Base-by-base conservation (phyloP, 352 stramenopile species). In the Phytopythium oedochilum region DNA sequence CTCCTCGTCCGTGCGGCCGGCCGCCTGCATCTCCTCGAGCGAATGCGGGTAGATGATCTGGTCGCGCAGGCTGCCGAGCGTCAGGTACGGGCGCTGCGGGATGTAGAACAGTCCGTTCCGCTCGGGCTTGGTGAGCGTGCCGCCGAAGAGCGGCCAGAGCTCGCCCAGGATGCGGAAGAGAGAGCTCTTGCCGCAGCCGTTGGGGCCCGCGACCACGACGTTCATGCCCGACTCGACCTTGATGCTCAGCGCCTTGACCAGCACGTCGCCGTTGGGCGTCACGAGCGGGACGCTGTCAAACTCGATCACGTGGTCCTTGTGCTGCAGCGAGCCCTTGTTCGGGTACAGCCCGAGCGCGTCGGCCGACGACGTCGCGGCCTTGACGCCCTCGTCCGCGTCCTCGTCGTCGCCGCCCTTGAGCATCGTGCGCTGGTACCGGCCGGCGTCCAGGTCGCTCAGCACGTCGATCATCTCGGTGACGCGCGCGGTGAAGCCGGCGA, bases 81-180 rank as follows among this genome's bases (percentile, higher is more conserved):
- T 91, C 61, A 96, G 58, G 61, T 96, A 97, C 32, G 89, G 88
- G 10, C 85, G 81, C 64, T 97, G 89, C 0, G 86, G 86, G 35
- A 96, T 91, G 75, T 96, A 97, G 66, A 96, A 96, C n/a, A 96
- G 62, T 15, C 82, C 77, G 52, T 87, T 90, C 51, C 77, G 79
- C 44, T 78, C 67, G 6, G 86, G 86, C 60, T 94, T 94, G 34
- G 80, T 88, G 34, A 96, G 56, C 49, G 62, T 76, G 34, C 83
- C 83, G 12, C 80, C 80, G 57, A 88, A 90, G 43, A 96, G 61
- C 2, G 86, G 85, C 89, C 89, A 97, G 23, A 97, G 72, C 38
- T 91, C 87, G 18, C 86, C 89, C 17, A 97, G 68, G 55, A 92
- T 83, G 17, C 89, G 80, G 67, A 97, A 97, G 2, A 96, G 64